Evolutionary conservation across 2,329 filamentous ascomycete species (phyloP).

Genomic region (Penicillium sp.): DNA sequence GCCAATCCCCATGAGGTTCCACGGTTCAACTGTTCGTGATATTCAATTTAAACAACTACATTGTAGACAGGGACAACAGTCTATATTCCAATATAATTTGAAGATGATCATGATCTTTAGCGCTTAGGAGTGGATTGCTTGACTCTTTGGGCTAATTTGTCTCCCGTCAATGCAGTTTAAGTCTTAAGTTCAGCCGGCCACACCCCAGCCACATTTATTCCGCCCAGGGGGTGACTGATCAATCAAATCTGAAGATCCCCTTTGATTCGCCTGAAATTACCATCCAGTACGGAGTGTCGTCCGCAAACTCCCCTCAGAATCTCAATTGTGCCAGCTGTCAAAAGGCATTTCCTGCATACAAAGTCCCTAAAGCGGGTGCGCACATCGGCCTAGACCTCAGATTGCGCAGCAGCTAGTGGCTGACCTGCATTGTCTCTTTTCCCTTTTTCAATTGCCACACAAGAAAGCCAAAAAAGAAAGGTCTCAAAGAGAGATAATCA

Average conservation of each 20-base stretch:
- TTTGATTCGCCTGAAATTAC: not conserved
- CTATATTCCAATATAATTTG: not conserved
- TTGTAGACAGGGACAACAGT: not conserved
- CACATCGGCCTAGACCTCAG: constrained; percentile 14
- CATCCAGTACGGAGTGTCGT: not conserved
- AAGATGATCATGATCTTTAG: not conserved
- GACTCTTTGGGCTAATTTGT: not conserved
- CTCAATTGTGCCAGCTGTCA: constrained; percentile 3
- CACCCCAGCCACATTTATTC: constrained; percentile 21
- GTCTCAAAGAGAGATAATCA: not conserved
- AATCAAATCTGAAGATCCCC: not conserved
- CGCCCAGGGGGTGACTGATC: not conserved
- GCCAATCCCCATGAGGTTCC: not conserved
- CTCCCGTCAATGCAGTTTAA: not conserved
- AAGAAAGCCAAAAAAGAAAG: constrained; percentile 10
- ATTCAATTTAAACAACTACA: not conserved
- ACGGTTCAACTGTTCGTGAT: not conserved
- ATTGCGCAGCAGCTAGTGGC: constrained; percentile 19
- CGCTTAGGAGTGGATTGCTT: not conserved
- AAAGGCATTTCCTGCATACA: constrained; percentile 8
- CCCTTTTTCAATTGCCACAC: constrained; percentile 14
- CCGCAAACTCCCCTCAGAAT: not conserved
- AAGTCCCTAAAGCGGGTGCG: constrained; percentile 12
- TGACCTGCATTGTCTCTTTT: constrained; percentile 19
- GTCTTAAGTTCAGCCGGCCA: not conserved